Base-by-base conservation (phyloP, 495 filamentous ascomycete species). In the Podospora comata region DNA sequence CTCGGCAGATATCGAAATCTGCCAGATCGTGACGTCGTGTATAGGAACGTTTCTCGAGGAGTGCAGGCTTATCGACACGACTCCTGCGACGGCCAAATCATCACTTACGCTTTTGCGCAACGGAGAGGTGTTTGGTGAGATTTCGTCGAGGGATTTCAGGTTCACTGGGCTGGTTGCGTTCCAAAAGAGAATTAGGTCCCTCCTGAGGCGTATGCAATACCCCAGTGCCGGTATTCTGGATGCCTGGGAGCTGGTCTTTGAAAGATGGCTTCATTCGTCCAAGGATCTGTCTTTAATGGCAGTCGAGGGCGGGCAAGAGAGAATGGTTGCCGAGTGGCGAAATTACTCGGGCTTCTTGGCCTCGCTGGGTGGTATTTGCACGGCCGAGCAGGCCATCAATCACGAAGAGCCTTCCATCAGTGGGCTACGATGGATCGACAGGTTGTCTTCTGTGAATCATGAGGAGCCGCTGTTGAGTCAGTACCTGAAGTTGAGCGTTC, bases 321-420 rank as follows among this genome's bases (percentile, higher is more conserved):
- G 76, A 57, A 73, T 78, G 23, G 81, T 89, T 27, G 82, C 83
- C 11, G 87, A 89, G 70, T 90, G 87, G 87, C 82, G 87, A 34
- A 90, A 90, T 70, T 85, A 86, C 65, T 88, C 86, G 4, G 87
- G 87, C 4, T 89, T 90, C 72, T 81, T 90, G 18, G 87, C 87
- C 20, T 88, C 87, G 3, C 78, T 90, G 44, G 87, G 86, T n/a
- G 87, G 87, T 4, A 82, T 84, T 63, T 90, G 87, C 73, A 87
- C 87, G n/a, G 85, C 87, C 4, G 84, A 87, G 65, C 83, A 86
- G 70, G 80, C 82, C 65, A 70, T 79, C 63, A 73, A 79, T 44
- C 72, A 82, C 16, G 87, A 88, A 66, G 87, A 90, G 65, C 77
- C 84, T 30, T 79, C 83, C 5, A 76, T 88, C 57, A 80, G 82